Evolutionary conservation across 2,329 filamentous ascomycete species (phyloP), one percentile per base, ranked within the genome.

Genomic region (Fonsecaea multimorphosa): DNA sequence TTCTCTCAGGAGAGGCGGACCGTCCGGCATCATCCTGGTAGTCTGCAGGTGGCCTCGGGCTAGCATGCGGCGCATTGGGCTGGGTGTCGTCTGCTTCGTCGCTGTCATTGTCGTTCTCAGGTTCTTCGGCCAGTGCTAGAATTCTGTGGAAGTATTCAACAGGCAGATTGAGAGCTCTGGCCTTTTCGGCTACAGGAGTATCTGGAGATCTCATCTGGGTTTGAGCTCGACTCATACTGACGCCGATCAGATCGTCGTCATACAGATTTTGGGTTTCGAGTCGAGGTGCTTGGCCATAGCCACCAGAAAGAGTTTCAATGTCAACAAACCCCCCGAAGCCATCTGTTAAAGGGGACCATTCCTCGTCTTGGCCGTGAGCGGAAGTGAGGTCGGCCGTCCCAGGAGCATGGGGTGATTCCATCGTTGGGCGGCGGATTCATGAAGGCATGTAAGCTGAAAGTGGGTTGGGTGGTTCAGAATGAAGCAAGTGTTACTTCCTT

Each of bases 121-220:
- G 31, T 16, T 51, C 60, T 46, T 68, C 63, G 16, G 44, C 36
- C 32, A 64, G 38, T 24, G 38, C 53, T 19, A 61, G 16, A 16
- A 64, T 64, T 46, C 46, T 52, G 19, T 58, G 58, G 12, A 65
- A 65, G 44, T 64, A 67, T 8, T 67, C 64, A 4, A 64, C 36
- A 5, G 67, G 57, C 16, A 69, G 31, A 56, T 85, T 83, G 70
- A 89, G 76, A 1, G 82, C 82, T 1, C 84, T 83, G n/a, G 79
- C 82, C 73, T 87, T 88, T 72, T 87, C 86, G 22, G 82, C 82
- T 9, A 83, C 84, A 0, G 86, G 85, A 3, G 85, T 88, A 49
- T 80, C 79, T 9, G 85, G 82, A 19, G 85, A 85, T 38, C 81
- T 84, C 73, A 88, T 78, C 51, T 83, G 81, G 57, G 82, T 85